Evolutionary conservation across 495 filamentous ascomycete genomes (phyloP).

Genomic region (Alectoria sarmentosa): DNA sequence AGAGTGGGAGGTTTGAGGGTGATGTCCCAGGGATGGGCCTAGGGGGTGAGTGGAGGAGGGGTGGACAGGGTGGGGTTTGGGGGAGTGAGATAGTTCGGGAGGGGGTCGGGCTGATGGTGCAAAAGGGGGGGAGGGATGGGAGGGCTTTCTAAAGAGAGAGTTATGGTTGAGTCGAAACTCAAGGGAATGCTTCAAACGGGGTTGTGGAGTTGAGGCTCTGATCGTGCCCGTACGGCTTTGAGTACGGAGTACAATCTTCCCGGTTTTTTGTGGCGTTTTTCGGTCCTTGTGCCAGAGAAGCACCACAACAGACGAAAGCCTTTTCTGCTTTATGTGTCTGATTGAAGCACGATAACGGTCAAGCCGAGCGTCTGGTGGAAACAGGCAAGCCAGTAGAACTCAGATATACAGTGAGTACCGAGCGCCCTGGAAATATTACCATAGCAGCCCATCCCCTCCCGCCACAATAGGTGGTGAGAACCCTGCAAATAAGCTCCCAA

Average conservation of each 20-base stretch:
- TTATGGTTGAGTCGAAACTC: background rate
- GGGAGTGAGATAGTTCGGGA: constrained; percentile 28
- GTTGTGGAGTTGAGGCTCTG: background rate
- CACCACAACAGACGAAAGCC: background rate
- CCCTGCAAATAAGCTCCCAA: background rate
- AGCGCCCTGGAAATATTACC: background rate
- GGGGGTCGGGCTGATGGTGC: constrained; percentile 33
- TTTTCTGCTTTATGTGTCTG: background rate
- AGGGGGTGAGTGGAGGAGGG: constrained; percentile 52
- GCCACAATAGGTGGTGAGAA: background rate
- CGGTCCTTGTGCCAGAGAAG: background rate
- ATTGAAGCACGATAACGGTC: background rate
- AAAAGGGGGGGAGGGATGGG: constrained; percentile 33
- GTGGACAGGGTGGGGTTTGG: constrained; percentile 50
- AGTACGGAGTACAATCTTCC: background rate
- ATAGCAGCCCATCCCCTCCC: background rate
- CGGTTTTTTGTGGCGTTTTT: background rate
- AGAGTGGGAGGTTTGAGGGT: constrained; percentile 60
- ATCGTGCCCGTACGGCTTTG: background rate
- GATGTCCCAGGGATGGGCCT: constrained; percentile 47
- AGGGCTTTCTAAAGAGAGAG: constrained; percentile 11
- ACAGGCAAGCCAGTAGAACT: background rate
- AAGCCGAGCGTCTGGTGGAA: background rate
- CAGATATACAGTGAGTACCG: background rate
- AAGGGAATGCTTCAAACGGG: background rate